Evolutionary conservation across 257 asterid species (phyloP), one percentile per base, ranked within the genome.

Genomic region (Solanum bulbocastanum): DNA sequence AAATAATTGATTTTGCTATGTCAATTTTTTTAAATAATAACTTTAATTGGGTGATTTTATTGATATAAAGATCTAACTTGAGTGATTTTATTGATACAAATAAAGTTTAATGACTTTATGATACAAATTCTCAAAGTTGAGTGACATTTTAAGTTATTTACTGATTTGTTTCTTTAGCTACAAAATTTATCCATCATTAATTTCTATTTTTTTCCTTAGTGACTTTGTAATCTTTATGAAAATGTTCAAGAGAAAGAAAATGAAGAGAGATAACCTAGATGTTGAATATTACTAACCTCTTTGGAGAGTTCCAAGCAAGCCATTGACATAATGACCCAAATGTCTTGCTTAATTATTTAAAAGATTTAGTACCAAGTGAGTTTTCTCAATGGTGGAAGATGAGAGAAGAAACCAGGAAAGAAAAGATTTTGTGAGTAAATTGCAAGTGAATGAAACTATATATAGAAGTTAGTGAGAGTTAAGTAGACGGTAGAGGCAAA

Each of bases 261-360:
- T 44, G 39, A 42, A 8, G 83, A 23, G 18, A 11, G 58, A n/a
- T n/a, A 32, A 5, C 35, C 36, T 68, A 72, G 88, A 75, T 68
- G 72, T n/a, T 66, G 20, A 76, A 42, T 40, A 9, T 18, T 73
- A 25, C 91, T 87, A 71, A 95, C 95, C 95, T 93, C 92, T 89
- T 92, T 94, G 89, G 93, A 91, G 11, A 92, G 83, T 87, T 93
- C 90, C 40, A 94, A 89, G 88, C 91, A 87, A 66, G 94, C 94
- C 98, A 95, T 95, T 89, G 91, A 75, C 83, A 87, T 86, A 91
- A 49, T 60, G 90, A 49, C n/a, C 22, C 65, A 79, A 60, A 83
- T 75, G 39, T 12, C 15, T 49, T 49, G 86, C 69, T 52, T 60
- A 5, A 60, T 60, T 60, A 46, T 49, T 60, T 22, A 46, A 62